Evolutionary conservation across 2,329 filamentous ascomycete genomes (phyloP).

Genomic region (Fusarium napiforme): DNA sequence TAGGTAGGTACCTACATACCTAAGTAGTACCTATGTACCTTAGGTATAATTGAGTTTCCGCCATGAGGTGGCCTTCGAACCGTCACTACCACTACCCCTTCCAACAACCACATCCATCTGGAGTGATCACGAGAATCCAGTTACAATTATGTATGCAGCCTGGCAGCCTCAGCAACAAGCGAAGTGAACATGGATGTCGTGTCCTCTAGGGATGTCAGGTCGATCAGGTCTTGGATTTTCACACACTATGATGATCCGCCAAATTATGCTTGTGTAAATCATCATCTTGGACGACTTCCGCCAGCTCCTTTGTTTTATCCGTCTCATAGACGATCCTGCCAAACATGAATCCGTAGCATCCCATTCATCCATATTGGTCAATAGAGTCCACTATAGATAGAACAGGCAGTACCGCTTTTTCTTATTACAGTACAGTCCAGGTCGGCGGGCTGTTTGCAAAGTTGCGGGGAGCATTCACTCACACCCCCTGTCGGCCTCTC

Average conservation of each 20-base stretch:
- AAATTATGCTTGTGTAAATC: slow-evolving; percentile 29
- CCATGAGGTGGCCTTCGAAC: not conserved
- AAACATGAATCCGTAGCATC: not conserved
- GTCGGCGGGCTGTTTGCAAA: not conserved
- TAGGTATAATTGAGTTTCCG: slow-evolving; percentile 17
- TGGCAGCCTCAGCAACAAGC: slow-evolving; percentile 6
- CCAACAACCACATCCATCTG: not conserved
- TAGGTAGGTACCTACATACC: not conserved
- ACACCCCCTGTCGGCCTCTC: slow-evolving; percentile 27
- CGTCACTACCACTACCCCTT: not conserved
- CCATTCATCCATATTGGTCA: not conserved
- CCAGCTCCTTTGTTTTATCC: not conserved
- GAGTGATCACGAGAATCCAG: slow-evolving; percentile 9
- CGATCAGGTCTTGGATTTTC: slow-evolving; percentile 32
- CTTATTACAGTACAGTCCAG: slow-evolving; percentile 13
- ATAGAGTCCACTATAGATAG: not conserved
- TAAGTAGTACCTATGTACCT: too few species aligned
- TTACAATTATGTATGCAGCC: slow-evolving; percentile 14
- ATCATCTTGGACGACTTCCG: slow-evolving; percentile 16
- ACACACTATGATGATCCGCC: slow-evolving; percentile 9
- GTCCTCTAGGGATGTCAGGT: slow-evolving; percentile 21
- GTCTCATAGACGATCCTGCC: not conserved
- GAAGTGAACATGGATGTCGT: slow-evolving; percentile 7
- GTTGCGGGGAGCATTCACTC: not conserved
- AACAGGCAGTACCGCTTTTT: slow-evolving; percentile 14